These are phyloP conservation scores for Xylariaceae sp. DNA, from an alignment of 2,329 filamentous ascomycete genomes.

Conservation along the genomic window DNA sequence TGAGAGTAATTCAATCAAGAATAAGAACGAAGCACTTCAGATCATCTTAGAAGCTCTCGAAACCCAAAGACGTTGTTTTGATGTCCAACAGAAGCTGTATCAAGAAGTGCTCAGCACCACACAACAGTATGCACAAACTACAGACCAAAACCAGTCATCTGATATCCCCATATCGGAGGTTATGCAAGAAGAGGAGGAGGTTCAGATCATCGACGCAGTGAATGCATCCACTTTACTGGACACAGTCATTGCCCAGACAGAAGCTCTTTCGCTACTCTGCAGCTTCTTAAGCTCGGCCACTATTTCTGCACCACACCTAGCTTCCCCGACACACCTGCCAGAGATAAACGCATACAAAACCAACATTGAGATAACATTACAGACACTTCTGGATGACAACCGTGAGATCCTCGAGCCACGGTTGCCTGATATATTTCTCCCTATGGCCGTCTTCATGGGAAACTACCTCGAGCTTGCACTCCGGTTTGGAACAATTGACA, in stretches of 20 bases:
- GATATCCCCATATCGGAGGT: background rate
- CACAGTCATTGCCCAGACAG: conserved; percentile 62
- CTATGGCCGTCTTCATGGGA: conserved; percentile 24
- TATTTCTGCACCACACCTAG: background rate
- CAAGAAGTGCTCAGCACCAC: conserved; percentile 26
- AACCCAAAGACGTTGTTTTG: conserved; percentile 39
- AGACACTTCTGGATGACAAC: conserved; percentile 10
- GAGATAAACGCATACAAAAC: conserved; percentile 55
- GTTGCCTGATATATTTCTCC: conserved; percentile 22
- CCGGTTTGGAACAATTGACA: conserved; percentile 21
- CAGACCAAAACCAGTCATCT: conserved; percentile 24
- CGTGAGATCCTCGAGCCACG: conserved; percentile 5
- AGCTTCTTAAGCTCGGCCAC: background rate
- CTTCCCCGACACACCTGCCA: conserved; percentile 37
- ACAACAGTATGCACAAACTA: conserved; percentile 22
- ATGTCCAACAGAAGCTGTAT: conserved; percentile 42
- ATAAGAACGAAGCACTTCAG: conserved; percentile 36
- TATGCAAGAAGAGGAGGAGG: conserved; percentile 54
- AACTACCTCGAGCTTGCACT: conserved; percentile 26
- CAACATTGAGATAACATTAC: conserved; percentile 32
- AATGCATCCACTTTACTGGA: conserved; percentile 63
- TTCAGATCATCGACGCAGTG: conserved; percentile 62
- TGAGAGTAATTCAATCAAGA: conserved; percentile 46
- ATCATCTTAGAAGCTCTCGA: conserved; percentile 33
- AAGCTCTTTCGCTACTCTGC: conserved; percentile 40